Percentiles rank a stretch among this genome's conserved stretches.
Evolutionary conservation across 2,329 filamentous ascomycete species (phyloP).

Genomic region (Mycosphaerella arachidis): DNA sequence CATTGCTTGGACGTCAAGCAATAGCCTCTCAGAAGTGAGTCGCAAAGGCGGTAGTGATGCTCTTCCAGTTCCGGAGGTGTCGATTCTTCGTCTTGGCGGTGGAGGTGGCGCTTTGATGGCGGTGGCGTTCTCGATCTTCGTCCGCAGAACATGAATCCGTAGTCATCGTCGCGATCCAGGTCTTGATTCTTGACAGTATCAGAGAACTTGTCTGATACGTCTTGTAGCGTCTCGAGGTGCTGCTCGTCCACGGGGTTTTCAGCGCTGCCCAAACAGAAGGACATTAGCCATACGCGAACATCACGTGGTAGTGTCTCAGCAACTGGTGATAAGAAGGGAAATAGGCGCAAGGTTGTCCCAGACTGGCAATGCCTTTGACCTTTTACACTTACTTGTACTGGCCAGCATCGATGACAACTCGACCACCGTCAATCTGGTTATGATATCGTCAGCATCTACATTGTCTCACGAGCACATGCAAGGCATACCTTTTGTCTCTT

Average conservation of each 20-base stretch:
- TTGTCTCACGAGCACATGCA: background rate
- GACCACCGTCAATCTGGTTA: conserved; percentile 2
- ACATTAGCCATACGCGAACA: too few relatives aligned
- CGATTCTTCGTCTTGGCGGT: background rate
- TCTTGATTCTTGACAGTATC: background rate
- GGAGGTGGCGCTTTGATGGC: background rate
- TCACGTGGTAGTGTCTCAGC: too few relatives aligned
- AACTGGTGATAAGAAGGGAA: too few relatives aligned
- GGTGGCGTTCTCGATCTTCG: background rate
- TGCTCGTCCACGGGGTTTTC: conserved; percentile 2
- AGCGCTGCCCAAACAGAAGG: background rate
- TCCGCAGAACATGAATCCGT: background rate
- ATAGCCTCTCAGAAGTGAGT: conserved; percentile 30
- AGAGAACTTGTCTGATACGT: background rate
- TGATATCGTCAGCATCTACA: background rate
- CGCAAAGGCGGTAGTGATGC: conserved; percentile 22
- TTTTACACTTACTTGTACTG: background rate
- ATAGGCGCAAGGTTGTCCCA: too few relatives aligned
- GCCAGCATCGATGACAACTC: conserved; percentile 10
- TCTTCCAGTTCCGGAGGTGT: conserved; percentile 6
- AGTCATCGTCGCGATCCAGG: background rate
- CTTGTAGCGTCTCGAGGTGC: conserved; percentile 1
- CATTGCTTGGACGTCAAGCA: conserved; percentile 33
- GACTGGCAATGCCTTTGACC: too few relatives aligned
- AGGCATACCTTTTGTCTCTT: conserved; percentile 8